Base-by-base conservation (phyloP, 2,329 filamentous ascomycete genomes). In the Ascochyta rabiei region DNA sequence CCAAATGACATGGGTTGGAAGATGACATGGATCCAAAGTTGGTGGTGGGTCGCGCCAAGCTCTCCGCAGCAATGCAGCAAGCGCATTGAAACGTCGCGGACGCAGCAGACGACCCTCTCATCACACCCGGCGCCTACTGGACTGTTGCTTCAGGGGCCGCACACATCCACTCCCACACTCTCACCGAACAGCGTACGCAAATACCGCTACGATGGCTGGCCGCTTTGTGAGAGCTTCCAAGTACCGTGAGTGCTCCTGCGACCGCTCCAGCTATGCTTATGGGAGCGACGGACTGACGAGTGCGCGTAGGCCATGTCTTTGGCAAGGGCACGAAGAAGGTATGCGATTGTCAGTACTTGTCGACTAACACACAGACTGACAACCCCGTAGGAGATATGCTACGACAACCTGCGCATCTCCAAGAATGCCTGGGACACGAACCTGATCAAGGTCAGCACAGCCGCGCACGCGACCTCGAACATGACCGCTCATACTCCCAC, bases 371-470 rank as follows among this genome's bases (percentile, higher is more conserved):
- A 9, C 9, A 26, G 12, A 37, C 63, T 69, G 45, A 72, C 54
- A 34, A 9, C 13, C 0, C 28, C 8, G 1, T 55, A 87, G 85
- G 95, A 99, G 77, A 90, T 91, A 84, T 97, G 93, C 83, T 99
- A 98, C 80, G 95, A 99, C 79, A 98, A 98, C 78, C 82, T 99
- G 67, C 91, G 91, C 75, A 91, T 99, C 78, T 97, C 92, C 73
- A 91, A 89, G 79, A 99, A 99, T 87, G 95, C 95, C 51, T 99
- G 95, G 95, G 95, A 99, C 78, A 97, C 93, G 71, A 99, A 99
- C 81, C 82, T 99, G 73, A 85, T 98, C 80, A 98, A 98, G 89
- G 92, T 96, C 77, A 76, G 83, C 74, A 46, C 57, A 41, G 45
- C 43, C 49, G 54, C 46, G 57, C 62, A 67, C 61, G 60, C 67